Percentiles rank a stretch among this genome's conserved stretches.
phyloP scores from a whole-genome alignment of 2,329 filamentous ascomycete genomes.

The Pseudonectria buxi region DNA sequence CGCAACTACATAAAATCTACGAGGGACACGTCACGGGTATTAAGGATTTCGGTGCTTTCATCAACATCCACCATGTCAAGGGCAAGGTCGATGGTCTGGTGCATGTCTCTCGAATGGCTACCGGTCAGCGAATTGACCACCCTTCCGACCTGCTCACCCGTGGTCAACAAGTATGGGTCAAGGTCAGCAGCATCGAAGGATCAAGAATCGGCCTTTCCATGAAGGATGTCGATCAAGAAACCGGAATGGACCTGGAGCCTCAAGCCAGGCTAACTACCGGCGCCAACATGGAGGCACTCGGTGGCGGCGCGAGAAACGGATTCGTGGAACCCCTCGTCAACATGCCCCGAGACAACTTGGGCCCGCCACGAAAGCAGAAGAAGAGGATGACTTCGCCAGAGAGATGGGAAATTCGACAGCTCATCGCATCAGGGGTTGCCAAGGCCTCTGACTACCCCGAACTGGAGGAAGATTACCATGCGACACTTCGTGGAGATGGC shows the following conservation, averaged over 20 bases:
- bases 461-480: constrained; percentile 87
- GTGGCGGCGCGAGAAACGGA: constrained; percentile 54
- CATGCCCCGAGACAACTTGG: constrained; percentile 33
- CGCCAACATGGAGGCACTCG: constrained; percentile 79
- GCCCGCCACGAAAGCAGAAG: constrained; percentile 53
- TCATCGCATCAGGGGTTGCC: constrained; percentile 90
- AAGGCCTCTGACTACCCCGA: constrained; percentile 93
- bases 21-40: constrained; percentile 83
- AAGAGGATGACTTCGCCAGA: constrained; percentile 97
- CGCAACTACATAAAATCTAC: constrained; percentile 81
- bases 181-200: constrained; percentile 81
- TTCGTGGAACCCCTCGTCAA: constrained; percentile 39
- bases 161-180: constrained; percentile 84
- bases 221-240: constrained; percentile 93
- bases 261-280: constrained; percentile 76
- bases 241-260: constrained; percentile 75
- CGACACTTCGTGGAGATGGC: constrained; percentile 76
- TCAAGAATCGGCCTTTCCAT: constrained; percentile 82
- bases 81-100: constrained; percentile 91
- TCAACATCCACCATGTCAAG: constrained; percentile 79
- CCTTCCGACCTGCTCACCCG: constrained; percentile 78
- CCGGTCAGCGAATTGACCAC: constrained; percentile 81
- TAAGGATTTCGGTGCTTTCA: constrained; percentile 94
- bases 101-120: constrained; percentile 82
- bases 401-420: constrained; percentile 92